phyloP scores from a whole-genome alignment of 2,329 filamentous ascomycete species.

The Sporothrix variecibatus region DNA sequence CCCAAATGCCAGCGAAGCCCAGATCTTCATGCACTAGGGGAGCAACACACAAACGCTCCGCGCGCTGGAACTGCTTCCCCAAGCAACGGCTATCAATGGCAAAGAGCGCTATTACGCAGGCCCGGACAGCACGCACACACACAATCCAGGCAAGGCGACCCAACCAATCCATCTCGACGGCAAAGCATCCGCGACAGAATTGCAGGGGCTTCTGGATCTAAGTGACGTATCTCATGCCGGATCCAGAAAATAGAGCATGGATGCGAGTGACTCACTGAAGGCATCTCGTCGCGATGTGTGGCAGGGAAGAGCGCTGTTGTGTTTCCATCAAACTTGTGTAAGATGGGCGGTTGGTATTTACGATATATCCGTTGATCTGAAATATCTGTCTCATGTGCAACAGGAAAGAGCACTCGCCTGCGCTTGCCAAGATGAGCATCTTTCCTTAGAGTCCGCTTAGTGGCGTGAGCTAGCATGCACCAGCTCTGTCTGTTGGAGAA shows the following conservation, averaged over 20 bases:
- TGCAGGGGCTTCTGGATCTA: background rate
- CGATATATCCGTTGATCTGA: no score
- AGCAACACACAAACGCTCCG: background rate
- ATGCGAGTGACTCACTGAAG: background rate
- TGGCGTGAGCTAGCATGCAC: background rate
- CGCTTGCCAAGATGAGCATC: background rate
- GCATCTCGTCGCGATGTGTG: background rate
- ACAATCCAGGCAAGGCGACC: background rate
- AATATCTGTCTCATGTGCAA: no score
- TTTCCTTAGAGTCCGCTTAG: background rate
- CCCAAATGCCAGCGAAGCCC: background rate
- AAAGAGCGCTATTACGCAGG: background rate
- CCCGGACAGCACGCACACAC: background rate
- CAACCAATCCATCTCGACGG: slow-evolving; percentile 5
- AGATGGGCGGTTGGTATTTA: background rate
- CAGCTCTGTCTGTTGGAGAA: background rate
- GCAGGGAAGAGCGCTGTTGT: background rate
- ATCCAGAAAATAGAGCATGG: background rate
- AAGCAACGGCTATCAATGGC: slow-evolving; percentile 1
- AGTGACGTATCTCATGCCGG: background rate
- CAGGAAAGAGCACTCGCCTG: background rate
- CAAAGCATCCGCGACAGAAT: background rate
- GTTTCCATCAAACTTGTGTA: background rate
- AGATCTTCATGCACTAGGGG: slow-evolving; percentile 13
- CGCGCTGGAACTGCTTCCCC: slow-evolving; percentile 12